phyloP scores from a whole-genome alignment of 441 rosid species.

The Rhodomyrtus psidioides region DNA sequence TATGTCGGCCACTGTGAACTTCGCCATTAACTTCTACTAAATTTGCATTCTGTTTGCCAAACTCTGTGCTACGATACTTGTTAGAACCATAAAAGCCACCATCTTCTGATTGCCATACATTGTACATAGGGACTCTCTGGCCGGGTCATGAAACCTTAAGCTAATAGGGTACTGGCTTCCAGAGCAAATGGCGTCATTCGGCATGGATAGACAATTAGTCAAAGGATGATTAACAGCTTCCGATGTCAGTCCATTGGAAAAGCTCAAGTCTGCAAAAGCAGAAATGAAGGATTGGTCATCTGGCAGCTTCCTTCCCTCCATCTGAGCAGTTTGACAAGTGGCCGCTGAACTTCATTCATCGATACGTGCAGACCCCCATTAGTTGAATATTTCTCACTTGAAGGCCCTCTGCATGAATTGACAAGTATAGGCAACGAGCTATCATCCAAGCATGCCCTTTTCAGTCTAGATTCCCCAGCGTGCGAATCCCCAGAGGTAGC shows the following conservation, averaged over 20 bases:
- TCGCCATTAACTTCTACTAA: not conserved
- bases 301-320: conserved; percentile 35
- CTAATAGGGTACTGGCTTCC: conserved; percentile 22
- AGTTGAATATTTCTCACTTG: conserved; percentile 20
- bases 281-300: conserved; percentile 49
- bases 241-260: conserved; percentile 16
- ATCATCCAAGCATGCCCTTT: conserved; percentile 17
- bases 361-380: conserved; percentile 17
- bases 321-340: conserved; percentile 24
- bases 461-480: conserved; percentile 26
- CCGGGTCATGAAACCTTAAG: conserved; percentile 16
- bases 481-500: conserved; percentile 53
- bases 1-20: not conserved
- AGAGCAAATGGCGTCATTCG: conserved; percentile 10
- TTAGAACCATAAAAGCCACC: not conserved
- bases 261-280: conserved; percentile 41
- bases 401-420: conserved; percentile 27
- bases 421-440: conserved; percentile 18
- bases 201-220: conserved; percentile 18
- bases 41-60: not conserved
- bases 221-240: conserved; percentile 13
- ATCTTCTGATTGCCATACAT: not conserved
- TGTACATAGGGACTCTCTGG: not conserved
- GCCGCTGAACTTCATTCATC: conserved; percentile 17
- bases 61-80: not conserved